phyloP scores from a whole-genome alignment of 179 eudicot species.

The Actinidia polygama region DNA sequence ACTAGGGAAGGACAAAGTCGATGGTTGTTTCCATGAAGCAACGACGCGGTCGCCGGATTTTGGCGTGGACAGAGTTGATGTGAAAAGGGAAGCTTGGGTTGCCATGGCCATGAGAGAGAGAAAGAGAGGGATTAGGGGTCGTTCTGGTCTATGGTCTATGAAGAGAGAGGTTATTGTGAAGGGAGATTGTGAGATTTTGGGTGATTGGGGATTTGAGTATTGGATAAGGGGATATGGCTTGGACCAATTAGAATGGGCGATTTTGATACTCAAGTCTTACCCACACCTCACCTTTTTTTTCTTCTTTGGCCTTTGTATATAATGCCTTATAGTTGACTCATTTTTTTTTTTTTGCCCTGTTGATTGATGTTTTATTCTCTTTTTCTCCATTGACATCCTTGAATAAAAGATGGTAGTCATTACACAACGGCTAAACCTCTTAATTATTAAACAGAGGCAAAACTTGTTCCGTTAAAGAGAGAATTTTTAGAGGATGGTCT shows the following conservation, averaged over 20 bases:
- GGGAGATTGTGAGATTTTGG: conserved; percentile 15
- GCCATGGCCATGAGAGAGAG: conserved; percentile 77
- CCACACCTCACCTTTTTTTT: conserved; percentile 10
- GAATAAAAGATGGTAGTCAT: too few species aligned
- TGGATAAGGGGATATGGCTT: conserved; percentile 65
- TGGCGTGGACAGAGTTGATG: conserved; percentile 52
- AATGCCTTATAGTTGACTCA: too few species aligned
- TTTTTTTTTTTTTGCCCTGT: too few species aligned
- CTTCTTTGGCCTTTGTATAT: not conserved
- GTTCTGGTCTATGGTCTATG: not conserved
- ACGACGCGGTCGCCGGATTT: conserved; percentile 18
- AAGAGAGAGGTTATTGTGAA: conserved; percentile 18
- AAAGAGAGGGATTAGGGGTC: not conserved
- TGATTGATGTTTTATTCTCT: too few species aligned
- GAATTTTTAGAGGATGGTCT: too few species aligned
- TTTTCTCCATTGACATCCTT: too few species aligned
- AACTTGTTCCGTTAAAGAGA: too few species aligned
- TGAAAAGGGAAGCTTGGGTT: conserved; percentile 78
- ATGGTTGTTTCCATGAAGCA: conserved; percentile 54
- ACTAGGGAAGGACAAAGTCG: too few species aligned
- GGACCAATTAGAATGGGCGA: conserved; percentile 59
- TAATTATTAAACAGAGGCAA: too few species aligned
- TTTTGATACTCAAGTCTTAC: conserved; percentile 41
- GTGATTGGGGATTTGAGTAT: conserved; percentile 30
- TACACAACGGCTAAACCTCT: too few species aligned